phyloP scores from a whole-genome alignment of 345 rosid species.

The Linum usitatissimum region DNA sequence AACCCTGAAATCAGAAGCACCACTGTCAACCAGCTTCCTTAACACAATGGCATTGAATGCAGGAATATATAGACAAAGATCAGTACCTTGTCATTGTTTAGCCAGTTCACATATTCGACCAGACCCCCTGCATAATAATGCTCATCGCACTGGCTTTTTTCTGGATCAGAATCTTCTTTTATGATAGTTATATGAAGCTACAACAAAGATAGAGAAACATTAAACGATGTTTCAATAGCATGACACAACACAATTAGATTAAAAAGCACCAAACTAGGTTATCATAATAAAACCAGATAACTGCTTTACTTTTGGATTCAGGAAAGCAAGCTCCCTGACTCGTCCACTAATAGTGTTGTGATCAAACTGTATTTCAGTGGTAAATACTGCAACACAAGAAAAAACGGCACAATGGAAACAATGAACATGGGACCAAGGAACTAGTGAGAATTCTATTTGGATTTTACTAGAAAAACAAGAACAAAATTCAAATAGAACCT shows the following conservation, averaged over 20 bases:
- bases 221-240: neutral
- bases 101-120: slow-evolving; percentile 87
- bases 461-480: neutral
- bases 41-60: neutral
- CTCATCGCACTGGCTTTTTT: slow-evolving; percentile 49
- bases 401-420: slow-evolving; percentile 8
- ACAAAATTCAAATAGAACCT: slow-evolving; percentile 35
- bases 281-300: neutral
- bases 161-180: slow-evolving; percentile 49
- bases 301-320: slow-evolving; percentile 69
- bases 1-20: neutral
- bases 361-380: slow-evolving; percentile 78
- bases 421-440: neutral
- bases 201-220: slow-evolving; percentile 12
- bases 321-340: slow-evolving; percentile 90
- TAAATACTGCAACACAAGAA: slow-evolving; percentile 50
- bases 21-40: neutral
- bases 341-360: slow-evolving; percentile 78
- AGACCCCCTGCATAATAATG: slow-evolving; percentile 79
- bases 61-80: slow-evolving; percentile 1
- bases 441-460: slow-evolving; percentile 5
- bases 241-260: neutral
- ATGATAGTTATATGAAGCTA: slow-evolving; percentile 67
- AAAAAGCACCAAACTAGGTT: neutral
- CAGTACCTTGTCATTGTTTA: slow-evolving; percentile 75